Conservation (phyloP, 352 stramenopile genomes). For the Globisporangium yorkense region DNA sequence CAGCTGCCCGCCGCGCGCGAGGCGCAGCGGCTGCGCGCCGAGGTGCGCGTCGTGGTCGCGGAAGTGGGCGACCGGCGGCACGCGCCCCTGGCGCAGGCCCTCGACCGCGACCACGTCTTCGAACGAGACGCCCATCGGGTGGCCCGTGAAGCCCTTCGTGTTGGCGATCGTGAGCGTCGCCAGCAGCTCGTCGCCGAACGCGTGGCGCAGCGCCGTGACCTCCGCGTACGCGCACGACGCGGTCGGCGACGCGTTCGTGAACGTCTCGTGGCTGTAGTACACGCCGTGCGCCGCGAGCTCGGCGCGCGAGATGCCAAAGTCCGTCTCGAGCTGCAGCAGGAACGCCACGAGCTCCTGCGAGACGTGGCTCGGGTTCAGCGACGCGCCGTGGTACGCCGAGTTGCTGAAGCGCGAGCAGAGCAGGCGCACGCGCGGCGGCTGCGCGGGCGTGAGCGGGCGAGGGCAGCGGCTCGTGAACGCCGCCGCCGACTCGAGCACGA, state of each 20-base stretch:
- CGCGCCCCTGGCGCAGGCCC: slow-evolving; percentile 74
- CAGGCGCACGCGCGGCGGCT: slow-evolving; percentile 52
- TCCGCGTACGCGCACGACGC: slow-evolving; percentile 95
- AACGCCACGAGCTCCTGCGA: slow-evolving; percentile 89
- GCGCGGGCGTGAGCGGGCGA: background rate
- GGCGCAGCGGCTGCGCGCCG: slow-evolving; percentile 33
- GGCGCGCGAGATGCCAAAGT: slow-evolving; percentile 88
- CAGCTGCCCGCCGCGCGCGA: slow-evolving; percentile 60
- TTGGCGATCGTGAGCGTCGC: slow-evolving; percentile 84
- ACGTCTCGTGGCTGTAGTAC: slow-evolving; percentile 97
- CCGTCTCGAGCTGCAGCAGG: slow-evolving; percentile 80
- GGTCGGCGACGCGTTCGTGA: slow-evolving; percentile 91
- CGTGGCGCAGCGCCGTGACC: slow-evolving; percentile 53
- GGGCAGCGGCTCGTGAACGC: slow-evolving; percentile 21
- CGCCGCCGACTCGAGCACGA: slow-evolving; percentile 63
- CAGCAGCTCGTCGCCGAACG: slow-evolving; percentile 68
- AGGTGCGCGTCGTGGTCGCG: slow-evolving; percentile 75
- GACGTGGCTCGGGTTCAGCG: slow-evolving; percentile 93
- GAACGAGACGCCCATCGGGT: slow-evolving; percentile 96
- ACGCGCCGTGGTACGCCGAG: slow-evolving; percentile 94
- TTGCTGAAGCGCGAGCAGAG: slow-evolving; percentile 94
- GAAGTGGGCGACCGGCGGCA: slow-evolving; percentile 93
- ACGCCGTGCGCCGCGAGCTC: slow-evolving; percentile 91
- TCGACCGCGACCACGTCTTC: slow-evolving; percentile 94
- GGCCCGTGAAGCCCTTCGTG: slow-evolving; percentile 94